phyloP scores from a whole-genome alignment of 495 filamentous ascomycete genomes.

The Hypoxylon subgilvum region DNA sequence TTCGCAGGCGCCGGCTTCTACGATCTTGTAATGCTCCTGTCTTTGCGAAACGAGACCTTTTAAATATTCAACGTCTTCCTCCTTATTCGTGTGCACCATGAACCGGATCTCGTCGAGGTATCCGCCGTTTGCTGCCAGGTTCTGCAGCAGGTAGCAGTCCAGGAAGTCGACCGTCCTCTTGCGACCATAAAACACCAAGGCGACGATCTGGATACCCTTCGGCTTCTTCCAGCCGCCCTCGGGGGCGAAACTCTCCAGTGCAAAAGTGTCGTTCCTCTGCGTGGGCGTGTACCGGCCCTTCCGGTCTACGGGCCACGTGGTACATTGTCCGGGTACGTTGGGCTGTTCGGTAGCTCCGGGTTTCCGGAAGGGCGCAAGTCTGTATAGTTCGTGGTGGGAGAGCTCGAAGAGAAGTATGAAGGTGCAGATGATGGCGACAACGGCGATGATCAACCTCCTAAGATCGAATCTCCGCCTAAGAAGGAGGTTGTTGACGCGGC shows the following conservation, averaged over 20 bases:
- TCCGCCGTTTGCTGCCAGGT: conserved; percentile 58
- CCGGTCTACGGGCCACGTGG: conserved; percentile 38
- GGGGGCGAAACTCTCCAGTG: conserved; percentile 33
- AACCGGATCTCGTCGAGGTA: conserved; percentile 62
- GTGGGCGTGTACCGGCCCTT: conserved; percentile 28
- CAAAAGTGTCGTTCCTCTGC: neutral
- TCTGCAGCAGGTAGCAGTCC: conserved; percentile 63
- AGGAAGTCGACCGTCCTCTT: conserved; percentile 55
- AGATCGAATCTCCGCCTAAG: conserved; percentile 26
- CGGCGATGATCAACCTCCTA: conserved; percentile 20
- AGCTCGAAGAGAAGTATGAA: conserved; percentile 33
- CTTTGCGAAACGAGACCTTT: conserved; percentile 38
- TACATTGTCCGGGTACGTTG: conserved; percentile 32
- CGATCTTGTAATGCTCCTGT: conserved; percentile 33
- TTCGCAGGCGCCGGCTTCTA: conserved; percentile 33
- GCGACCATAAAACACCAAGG: conserved; percentile 57
- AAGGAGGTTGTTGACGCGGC: conserved; percentile 19
- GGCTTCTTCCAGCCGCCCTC: conserved; percentile 49
- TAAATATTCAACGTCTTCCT: conserved; percentile 56
- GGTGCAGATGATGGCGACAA: conserved; percentile 18
- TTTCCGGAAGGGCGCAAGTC: conserved; percentile 17
- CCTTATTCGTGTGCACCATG: conserved; percentile 55
- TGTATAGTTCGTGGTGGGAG: conserved; percentile 34
- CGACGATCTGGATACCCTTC: conserved; percentile 52
- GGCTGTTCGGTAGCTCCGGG: neutral